These are phyloP conservation scores for Pisolithus marmoratus DNA, from an alignment of 768 basidiomycete species.

Conservation along the genomic window DNA sequence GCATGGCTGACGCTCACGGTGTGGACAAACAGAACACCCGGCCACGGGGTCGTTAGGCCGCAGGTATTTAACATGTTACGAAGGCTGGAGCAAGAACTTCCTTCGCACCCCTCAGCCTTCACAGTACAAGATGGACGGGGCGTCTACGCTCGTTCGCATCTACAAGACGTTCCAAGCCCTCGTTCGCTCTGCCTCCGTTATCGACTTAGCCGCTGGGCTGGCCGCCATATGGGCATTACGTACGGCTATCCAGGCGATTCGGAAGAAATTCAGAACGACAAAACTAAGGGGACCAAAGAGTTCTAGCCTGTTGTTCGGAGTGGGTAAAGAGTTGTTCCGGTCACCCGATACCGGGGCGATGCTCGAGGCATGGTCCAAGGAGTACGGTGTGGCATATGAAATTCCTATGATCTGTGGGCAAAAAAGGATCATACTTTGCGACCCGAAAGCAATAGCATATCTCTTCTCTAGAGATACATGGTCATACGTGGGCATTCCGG, in stretches of 20 bases:
- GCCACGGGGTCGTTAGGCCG: too few species aligned
- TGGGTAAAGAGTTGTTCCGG: not conserved
- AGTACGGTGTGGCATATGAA: constrained; percentile 40
- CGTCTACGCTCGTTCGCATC: too few species aligned
- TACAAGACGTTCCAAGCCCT: too few species aligned
- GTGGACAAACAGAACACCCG: not conserved
- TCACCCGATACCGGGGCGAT: constrained; percentile 8
- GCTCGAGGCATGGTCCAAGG: constrained; percentile 38
- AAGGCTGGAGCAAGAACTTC: too few species aligned
- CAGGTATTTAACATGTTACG: too few species aligned
- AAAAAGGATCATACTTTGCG: constrained; percentile 31
- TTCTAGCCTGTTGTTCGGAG: not conserved
- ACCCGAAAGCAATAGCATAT: constrained; percentile 44
- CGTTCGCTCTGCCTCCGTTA: not conserved
- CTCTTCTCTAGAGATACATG: constrained; percentile 45
- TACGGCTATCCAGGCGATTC: not conserved
- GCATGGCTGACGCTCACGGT: not conserved
- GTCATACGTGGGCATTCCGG: constrained; percentile 35
- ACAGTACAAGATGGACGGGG: too few species aligned
- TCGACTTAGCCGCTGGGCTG: not conserved
- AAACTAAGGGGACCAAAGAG: not conserved
- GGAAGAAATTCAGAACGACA: not conserved
- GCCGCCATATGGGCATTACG: not conserved
- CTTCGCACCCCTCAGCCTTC: too few species aligned
- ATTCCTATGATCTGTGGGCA: constrained; percentile 34